phyloP scores from a whole-genome alignment of 2,329 filamentous ascomycete genomes.

The Scortechinia acanthostroma region DNA sequence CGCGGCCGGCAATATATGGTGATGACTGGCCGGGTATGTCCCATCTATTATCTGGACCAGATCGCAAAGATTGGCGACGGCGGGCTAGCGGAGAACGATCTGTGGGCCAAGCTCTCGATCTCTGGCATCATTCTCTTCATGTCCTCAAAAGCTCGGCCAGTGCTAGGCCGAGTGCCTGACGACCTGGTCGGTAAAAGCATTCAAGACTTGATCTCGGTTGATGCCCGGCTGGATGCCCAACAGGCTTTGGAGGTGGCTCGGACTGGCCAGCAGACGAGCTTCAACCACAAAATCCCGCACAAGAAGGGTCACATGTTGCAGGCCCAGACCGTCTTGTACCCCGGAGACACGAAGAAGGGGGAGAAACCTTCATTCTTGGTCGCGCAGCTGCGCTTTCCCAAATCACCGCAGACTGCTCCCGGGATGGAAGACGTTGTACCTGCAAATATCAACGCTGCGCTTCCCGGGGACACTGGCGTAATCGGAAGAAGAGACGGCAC shows the following conservation, averaged over 20 bases:
- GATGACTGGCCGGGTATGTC: not conserved
- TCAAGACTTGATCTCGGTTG: not conserved
- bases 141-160: not conserved
- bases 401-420: slow-evolving; percentile 8
- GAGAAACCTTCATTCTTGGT: not conserved
- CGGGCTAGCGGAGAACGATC: not conserved
- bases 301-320: not conserved
- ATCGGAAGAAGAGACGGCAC: not conserved
- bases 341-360: not conserved
- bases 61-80: not conserved
- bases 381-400: not conserved
- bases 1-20: not conserved
- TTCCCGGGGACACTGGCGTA: no score
- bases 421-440: not conserved
- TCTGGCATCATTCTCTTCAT: not conserved
- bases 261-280: not conserved
- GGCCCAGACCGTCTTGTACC: not conserved
- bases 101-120: not conserved
- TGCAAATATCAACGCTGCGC: not conserved
- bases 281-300: not conserved
- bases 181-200: not conserved
- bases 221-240: not conserved
- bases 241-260: not conserved
- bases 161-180: not conserved
- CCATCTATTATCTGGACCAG: not conserved